Conservation (phyloP, 2,329 filamentous ascomycete species). For the Fusarium sp. region DNA sequence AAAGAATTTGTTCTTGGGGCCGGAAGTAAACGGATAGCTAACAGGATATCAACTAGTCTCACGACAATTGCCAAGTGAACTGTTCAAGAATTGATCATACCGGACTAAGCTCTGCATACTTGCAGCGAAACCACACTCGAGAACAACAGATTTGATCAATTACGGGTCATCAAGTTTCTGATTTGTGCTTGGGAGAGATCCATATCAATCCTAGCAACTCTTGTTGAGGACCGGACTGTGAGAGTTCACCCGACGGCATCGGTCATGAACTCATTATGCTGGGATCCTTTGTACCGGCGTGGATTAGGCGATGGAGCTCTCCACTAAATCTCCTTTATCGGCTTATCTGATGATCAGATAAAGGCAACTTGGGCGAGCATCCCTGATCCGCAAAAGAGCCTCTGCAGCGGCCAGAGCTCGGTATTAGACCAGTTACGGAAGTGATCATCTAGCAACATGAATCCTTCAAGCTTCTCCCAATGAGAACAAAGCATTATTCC, state of each 20-base stretch:
- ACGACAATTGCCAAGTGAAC: not conserved
- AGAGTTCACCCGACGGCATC: not conserved
- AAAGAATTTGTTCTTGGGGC: not conserved
- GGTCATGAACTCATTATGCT: not conserved
- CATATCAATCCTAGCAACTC: not conserved
- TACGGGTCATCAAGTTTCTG: not conserved
- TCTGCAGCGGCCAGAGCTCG: not conserved
- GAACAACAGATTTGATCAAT: not conserved
- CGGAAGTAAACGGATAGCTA: not conserved
- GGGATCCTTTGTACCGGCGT: not conserved
- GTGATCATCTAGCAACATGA: conserved; percentile 2
- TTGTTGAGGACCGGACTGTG: not conserved
- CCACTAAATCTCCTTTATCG: not conserved
- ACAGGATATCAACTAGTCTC: not conserved
- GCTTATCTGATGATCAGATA: conserved; percentile 36
- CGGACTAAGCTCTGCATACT: not conserved
- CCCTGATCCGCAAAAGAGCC: conserved; percentile 3
- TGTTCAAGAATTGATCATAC: not conserved
- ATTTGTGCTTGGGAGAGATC: not conserved
- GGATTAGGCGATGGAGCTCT: not conserved
- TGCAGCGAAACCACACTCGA: not conserved
- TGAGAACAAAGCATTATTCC: not conserved
- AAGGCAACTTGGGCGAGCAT: conserved; percentile 3
- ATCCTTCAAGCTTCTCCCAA: not conserved
- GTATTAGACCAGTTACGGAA: not conserved